These are phyloP conservation scores for Pugionium cornutum DNA, from an alignment of 345 rosid species.

Conservation along the genomic window DNA sequence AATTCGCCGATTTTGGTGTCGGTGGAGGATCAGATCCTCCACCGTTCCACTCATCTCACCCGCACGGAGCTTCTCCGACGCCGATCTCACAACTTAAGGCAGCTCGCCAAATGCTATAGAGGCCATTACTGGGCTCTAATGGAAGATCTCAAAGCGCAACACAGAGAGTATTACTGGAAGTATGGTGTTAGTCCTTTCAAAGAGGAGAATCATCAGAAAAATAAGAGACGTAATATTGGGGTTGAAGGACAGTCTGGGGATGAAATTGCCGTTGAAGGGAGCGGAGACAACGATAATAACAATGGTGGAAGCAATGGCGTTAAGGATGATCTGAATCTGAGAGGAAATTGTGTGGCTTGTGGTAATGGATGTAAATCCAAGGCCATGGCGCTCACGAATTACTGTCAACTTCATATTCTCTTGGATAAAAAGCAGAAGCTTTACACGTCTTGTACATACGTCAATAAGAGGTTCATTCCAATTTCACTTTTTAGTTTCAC, in stretches of 20 bases:
- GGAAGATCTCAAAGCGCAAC: slow-evolving; percentile 60
- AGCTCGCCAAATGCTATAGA: slow-evolving; percentile 53
- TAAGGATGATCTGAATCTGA: slow-evolving; percentile 32
- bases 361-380: slow-evolving; percentile 66
- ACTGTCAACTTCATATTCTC: slow-evolving; percentile 83
- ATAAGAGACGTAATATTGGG: slow-evolving; percentile 29
- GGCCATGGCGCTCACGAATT: slow-evolving; percentile 83
- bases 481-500: no score
- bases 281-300: slow-evolving; percentile 43
- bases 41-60: slow-evolving; percentile 63
- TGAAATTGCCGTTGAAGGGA: slow-evolving; percentile 38
- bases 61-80: slow-evolving; percentile 74
- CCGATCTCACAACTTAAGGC: slow-evolving; percentile 58
- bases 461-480: slow-evolving; percentile 63
- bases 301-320: slow-evolving; percentile 5
- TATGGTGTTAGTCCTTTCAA: slow-evolving; percentile 61
- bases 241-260: slow-evolving; percentile 19
- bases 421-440: slow-evolving; percentile 88
- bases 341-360: slow-evolving; percentile 54
- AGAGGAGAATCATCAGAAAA: slow-evolving; percentile 41
- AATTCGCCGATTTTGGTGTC: slow-evolving; percentile 41
- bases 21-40: slow-evolving; percentile 47
- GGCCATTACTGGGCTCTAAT: slow-evolving; percentile 62
- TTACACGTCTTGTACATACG: slow-evolving; percentile 76
- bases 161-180: slow-evolving; percentile 63